phyloP scores from a whole-genome alignment of 169 alveolate species.

The Cystoisospora suis region DNA sequence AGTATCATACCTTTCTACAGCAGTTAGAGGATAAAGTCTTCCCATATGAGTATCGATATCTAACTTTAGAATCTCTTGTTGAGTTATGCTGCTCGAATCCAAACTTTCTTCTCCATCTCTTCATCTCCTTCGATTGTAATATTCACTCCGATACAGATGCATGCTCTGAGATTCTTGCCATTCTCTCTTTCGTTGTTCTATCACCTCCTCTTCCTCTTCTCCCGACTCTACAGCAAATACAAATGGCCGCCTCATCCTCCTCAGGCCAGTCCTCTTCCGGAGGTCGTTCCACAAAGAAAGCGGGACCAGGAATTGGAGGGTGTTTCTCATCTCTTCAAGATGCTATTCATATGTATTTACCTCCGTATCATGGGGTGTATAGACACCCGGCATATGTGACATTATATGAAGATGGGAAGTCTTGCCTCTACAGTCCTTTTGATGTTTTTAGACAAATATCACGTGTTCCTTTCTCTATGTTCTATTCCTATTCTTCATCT shows the following conservation, averaged over 20 bases:
- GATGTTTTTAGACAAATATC: no score
- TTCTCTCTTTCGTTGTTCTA: not conserved
- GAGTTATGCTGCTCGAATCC: conserved; percentile 13
- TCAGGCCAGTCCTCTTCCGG: no score
- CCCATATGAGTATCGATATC: not conserved
- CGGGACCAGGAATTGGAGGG: not conserved
- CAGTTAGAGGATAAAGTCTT: not conserved
- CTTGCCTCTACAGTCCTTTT: no score
- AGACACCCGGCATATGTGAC: not conserved
- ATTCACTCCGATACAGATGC: not conserved
- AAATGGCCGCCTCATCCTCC: no score
- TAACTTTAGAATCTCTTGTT: not conserved
- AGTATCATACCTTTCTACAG: not conserved
- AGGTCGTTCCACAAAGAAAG: no score
- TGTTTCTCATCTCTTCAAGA: no score
- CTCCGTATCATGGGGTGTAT: conserved; percentile 19
- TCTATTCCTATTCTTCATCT: no score
- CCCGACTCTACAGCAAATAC: not conserved
- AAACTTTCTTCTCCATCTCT: not conserved
- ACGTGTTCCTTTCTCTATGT: no score
- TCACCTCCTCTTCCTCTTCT: not conserved
- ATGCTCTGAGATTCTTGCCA: not conserved
- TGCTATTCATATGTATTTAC: no score
- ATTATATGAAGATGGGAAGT: no score
- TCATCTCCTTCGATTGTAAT: conserved; percentile 3